Evolutionary conservation across 2,329 filamentous ascomycete species (phyloP).

Genomic region (Fusarium pilosicola): DNA sequence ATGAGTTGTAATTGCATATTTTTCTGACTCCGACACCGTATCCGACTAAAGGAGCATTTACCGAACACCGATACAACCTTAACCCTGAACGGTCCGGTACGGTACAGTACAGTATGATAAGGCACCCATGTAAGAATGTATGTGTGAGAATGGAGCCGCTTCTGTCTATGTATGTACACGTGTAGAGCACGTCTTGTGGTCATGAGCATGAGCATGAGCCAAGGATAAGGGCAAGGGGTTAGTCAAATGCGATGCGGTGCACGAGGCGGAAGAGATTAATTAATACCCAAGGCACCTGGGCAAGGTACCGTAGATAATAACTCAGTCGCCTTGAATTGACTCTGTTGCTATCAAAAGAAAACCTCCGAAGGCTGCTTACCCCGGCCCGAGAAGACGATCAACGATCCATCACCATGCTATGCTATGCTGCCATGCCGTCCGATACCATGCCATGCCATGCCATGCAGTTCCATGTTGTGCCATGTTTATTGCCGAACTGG

Average conservation of each 20-base stretch:
- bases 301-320: not conserved
- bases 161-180: conserved; percentile 15
- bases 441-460: conserved; percentile 12
- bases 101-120: not conserved
- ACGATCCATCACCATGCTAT: conserved; percentile 25
- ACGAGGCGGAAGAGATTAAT: conserved; percentile 20
- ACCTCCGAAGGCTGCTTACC: conserved; percentile 34
- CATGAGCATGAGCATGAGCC: conserved; percentile 1
- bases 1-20: conserved; percentile 32
- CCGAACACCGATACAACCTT: conserved; percentile 4
- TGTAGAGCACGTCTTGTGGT: conserved; percentile 18
- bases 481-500: conserved; percentile 11
- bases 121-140: conserved; percentile 13
- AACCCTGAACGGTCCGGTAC: not conserved
- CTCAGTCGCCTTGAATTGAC: conserved; percentile 5
- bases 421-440: not conserved
- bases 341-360: conserved; percentile 17
- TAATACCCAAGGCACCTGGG: not conserved
- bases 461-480: not conserved
- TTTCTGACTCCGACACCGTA: conserved; percentile 5
- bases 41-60: conserved; percentile 2
- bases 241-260: not conserved
- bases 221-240: not conserved
- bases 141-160: conserved; percentile 14
- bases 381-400: conserved; percentile 20